These are phyloP conservation scores for Centrapalus pauciflorus DNA, from an alignment of 129 eudicot species.

Conservation along the genomic window DNA sequence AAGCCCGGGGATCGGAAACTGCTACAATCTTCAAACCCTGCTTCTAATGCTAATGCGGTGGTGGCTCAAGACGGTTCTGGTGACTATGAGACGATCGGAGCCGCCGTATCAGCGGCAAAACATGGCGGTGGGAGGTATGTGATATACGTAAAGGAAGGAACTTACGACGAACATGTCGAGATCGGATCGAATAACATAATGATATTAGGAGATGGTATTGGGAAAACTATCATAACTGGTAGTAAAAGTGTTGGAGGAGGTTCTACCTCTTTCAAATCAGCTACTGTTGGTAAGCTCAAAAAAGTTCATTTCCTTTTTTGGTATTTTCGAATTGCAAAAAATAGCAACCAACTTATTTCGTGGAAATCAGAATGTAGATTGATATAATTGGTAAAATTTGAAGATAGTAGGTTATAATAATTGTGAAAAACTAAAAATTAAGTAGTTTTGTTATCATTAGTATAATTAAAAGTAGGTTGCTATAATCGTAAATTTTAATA, in stretches of 20 bases:
- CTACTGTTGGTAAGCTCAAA: constrained; percentile 60
- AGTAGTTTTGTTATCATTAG: no score
- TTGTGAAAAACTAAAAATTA: no score
- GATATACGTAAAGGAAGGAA: constrained; percentile 56
- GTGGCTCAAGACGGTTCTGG: constrained; percentile 89
- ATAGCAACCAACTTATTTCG: no score
- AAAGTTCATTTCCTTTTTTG: not conserved
- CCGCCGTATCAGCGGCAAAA: constrained; percentile 45
- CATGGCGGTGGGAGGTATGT: constrained; percentile 51
- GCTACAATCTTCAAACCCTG: constrained; percentile 37
- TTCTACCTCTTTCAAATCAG: constrained; percentile 56
- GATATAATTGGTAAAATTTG: no score
- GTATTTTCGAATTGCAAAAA: no score
- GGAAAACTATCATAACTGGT: constrained; percentile 71
- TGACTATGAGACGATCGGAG: constrained; percentile 44
- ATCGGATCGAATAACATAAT: constrained; percentile 46
- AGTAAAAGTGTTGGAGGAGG: constrained; percentile 77
- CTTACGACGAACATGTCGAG: constrained; percentile 46
- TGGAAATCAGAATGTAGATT: no score
- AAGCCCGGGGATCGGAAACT: constrained; percentile 43
- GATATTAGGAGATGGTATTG: constrained; percentile 82
- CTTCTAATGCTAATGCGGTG: constrained; percentile 39
- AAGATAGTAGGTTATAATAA: no score
- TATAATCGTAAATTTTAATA: no score
- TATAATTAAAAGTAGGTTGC: no score